Base-by-base conservation (phyloP, 2,329 filamentous ascomycete species). In the Hymenotorrendiella dingleyae region DNA sequence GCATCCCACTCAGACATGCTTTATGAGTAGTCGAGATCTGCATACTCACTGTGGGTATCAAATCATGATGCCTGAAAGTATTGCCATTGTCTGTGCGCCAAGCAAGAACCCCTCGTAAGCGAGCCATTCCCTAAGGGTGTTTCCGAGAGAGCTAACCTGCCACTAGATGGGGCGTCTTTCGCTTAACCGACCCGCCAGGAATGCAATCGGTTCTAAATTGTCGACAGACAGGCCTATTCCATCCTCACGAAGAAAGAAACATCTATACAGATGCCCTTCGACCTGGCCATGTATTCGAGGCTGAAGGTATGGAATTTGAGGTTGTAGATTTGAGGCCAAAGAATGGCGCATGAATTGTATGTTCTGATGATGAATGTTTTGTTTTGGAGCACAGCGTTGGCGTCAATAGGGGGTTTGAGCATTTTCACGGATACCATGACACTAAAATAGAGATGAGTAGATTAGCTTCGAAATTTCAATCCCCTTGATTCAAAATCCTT, bases 31-130 rank as follows among this genome's bases (percentile, higher is more conserved):
- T 36, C 74, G 91, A 37, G 93, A 98, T 60, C 62, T 97, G 53
- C 93, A 98, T 61, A 98, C 94, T 0, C 91, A 95, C 60, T 82
- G 83, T 3, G 89, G 89, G 9, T 97, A 96, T 62, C 93, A 98
- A 65, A 82, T 93, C 46, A 96, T 96, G 88, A 78, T 97, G 66
- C 84, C 89, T 1, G 93, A 98, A 70, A 94, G 87, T 56, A 89
- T 98, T 49, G 93, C 93, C 4, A 94, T 98, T 57, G 93, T 98
- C 28, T 98, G 93, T 66, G 87, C 93, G 5, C 93, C 93, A 0
- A 84, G 76, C 43, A 87, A 85, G 56, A 71, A 74, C 26, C 86
- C 85, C 33, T 84, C 81, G 79, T 90, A 68, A 68, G 81, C 74
- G 4, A 3, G 17, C 28, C 17, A 16, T 4, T 29, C 21, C 17